phyloP scores from a whole-genome alignment of 306 rosid species.

The Quercus alba region DNA sequence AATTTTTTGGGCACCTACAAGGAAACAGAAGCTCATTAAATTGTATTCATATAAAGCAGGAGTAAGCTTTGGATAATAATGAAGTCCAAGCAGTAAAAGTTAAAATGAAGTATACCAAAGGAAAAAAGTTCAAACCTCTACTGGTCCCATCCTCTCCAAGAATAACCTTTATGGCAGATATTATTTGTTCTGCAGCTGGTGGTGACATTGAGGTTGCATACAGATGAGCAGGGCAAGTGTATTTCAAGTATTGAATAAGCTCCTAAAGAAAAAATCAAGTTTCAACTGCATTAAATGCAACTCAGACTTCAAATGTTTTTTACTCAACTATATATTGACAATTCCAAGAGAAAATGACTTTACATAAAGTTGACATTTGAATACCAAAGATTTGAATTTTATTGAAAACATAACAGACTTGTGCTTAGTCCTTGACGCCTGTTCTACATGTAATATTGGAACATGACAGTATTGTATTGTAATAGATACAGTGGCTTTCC shows the following conservation, averaged over 20 bases:
- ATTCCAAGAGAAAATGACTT: background rate
- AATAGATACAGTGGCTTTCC: too few relatives aligned
- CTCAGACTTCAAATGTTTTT: too few relatives aligned
- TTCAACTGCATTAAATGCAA: too few relatives aligned
- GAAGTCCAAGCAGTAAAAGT: background rate
- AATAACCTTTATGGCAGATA: slow-evolving; percentile 68
- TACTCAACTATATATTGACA: background rate
- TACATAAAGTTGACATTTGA: background rate
- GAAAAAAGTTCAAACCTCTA: slow-evolving; percentile 48
- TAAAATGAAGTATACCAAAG: background rate
- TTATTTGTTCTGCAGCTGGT: slow-evolving; percentile 84
- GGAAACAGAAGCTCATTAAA: background rate
- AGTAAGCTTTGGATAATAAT: too few relatives aligned
- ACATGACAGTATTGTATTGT: too few relatives aligned
- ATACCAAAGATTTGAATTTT: too few relatives aligned
- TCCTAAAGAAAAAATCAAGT: slow-evolving; percentile 41
- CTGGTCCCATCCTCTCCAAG: slow-evolving; percentile 91
- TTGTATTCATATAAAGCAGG: background rate
- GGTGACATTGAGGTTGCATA: slow-evolving; percentile 91
- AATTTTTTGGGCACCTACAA: slow-evolving; percentile 77
- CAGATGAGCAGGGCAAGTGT: slow-evolving; percentile 87
- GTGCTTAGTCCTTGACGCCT: too few relatives aligned
- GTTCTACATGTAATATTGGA: too few relatives aligned
- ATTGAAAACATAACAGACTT: too few relatives aligned
- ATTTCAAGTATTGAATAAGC: slow-evolving; percentile 66